A percentile compares a stretch with the other conserved stretches of the same genome.
Conservation (phyloP, 768 basidiomycete genomes). For the Phlegmacium glaucopus region DNA sequence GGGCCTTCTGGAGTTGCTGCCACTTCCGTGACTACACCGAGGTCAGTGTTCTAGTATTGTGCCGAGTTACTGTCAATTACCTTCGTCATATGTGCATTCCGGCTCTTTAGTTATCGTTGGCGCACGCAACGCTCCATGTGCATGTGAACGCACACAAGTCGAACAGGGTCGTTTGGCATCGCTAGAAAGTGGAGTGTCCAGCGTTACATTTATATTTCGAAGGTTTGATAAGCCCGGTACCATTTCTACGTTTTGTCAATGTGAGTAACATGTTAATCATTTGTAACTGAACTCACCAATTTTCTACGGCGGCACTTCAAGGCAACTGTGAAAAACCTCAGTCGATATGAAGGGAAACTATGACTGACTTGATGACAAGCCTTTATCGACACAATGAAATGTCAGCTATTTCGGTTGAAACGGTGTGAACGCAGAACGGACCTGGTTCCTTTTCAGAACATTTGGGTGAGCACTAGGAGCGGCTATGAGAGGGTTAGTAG, state of each 20-base stretch:
- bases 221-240: conserved; percentile 27
- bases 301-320: conserved; percentile 69
- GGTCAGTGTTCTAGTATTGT: neutral
- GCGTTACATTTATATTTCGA: neutral
- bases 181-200: conserved; percentile 30
- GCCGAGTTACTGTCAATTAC: conserved; percentile 29
- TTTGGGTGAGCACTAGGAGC: conserved; percentile 34
- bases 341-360: neutral
- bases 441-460: conserved; percentile 53
- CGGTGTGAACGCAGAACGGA: conserved; percentile 14
- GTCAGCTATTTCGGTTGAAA: conserved; percentile 1
- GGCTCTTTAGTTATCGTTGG: conserved; percentile 51
- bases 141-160: conserved; percentile 73
- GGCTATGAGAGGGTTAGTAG: conserved; percentile 12
- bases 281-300: conserved; percentile 44
- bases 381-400: conserved; percentile 21
- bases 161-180: conserved; percentile 77
- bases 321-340: neutral
- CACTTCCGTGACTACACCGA: conserved; percentile 39
- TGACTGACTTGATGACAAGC: conserved; percentile 52
- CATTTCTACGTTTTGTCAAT: conserved; percentile 49
- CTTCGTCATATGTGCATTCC: conserved; percentile 77
- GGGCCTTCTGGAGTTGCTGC: conserved; percentile 43
- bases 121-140: conserved; percentile 62
- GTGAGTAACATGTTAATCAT: conserved; percentile 5